Evolutionary conservation across 176 grass and related monocot genomes (phyloP).

Genomic region (Cymbopogon citratus): DNA sequence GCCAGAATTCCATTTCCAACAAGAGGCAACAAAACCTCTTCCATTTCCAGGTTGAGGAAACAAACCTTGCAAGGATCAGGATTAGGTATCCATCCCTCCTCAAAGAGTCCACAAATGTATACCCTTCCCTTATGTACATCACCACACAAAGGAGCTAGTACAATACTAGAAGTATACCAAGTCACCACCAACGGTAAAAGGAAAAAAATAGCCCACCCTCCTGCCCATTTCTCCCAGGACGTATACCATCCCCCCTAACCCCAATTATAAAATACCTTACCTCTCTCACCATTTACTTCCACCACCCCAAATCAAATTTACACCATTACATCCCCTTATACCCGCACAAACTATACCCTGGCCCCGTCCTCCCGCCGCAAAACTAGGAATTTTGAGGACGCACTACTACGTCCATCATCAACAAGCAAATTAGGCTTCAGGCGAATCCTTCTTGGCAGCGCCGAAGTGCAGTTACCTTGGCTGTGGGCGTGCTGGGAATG

Average conservation of each 20-base stretch:
- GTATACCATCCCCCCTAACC: slow-evolving; percentile 16
- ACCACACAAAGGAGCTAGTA: slow-evolving; percentile 42
- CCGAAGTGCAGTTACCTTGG: slow-evolving; percentile 41
- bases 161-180: slow-evolving; percentile 51
- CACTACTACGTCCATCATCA: not conserved
- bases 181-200: slow-evolving; percentile 25
- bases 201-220: slow-evolving; percentile 13
- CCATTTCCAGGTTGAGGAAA: not conserved
- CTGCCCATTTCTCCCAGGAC: slow-evolving; percentile 20
- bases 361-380: slow-evolving; percentile 21
- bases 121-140: slow-evolving; percentile 52
- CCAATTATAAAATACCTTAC: slow-evolving; percentile 35
- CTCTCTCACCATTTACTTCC: slow-evolving; percentile 31
- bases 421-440: slow-evolving; percentile 7
- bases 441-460: slow-evolving; percentile 17
- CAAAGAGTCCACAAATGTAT: slow-evolving; percentile 46
- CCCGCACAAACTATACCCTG: slow-evolving; percentile 43
- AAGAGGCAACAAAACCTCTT: not conserved
- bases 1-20: not conserved
- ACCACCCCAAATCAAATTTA: slow-evolving; percentile 51
- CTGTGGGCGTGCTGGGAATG: slow-evolving; percentile 65
- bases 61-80: slow-evolving; percentile 25
- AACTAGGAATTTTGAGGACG: slow-evolving; percentile 21
- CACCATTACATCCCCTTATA: slow-evolving; percentile 45
- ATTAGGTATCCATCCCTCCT: slow-evolving; percentile 24